Percentiles rank a stretch among this genome's conserved stretches.
phyloP scores from a whole-genome alignment of 805 yeast genomes.

The Candida maris region DNA sequence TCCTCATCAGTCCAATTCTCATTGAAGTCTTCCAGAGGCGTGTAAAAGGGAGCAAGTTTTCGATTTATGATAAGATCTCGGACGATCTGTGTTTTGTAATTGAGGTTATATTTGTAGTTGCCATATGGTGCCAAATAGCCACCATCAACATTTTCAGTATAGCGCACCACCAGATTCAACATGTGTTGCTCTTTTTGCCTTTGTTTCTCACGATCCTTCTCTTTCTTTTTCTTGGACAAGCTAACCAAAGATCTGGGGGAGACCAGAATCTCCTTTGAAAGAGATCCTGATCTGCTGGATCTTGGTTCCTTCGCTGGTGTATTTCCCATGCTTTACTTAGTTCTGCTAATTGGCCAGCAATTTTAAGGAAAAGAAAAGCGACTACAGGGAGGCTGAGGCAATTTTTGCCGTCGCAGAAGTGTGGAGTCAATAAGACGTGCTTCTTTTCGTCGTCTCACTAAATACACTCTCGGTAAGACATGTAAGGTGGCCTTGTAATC shows the following conservation, averaged over 20 bases:
- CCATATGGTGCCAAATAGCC: conserved; percentile 93
- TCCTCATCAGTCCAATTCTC: conserved; percentile 69
- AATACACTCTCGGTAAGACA: too few species aligned
- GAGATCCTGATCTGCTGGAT: conserved; percentile 15
- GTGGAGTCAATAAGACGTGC: too few species aligned
- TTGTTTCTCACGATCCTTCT: conserved; percentile 53
- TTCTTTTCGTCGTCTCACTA: too few species aligned
- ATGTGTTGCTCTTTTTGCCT: conserved; percentile 50
- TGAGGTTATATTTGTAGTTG: conserved; percentile 71
- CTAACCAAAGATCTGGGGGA: conserved; percentile 18
- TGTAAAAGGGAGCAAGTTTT: conserved; percentile 81
- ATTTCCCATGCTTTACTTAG: conserved; percentile 21
- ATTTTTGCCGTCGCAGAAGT: too few species aligned
- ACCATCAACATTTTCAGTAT: conserved; percentile 81
- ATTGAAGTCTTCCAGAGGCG: conserved; percentile 81
- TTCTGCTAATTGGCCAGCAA: not conserved
- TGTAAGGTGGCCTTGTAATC: too few species aligned
- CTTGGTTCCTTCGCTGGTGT: conserved; percentile 25
- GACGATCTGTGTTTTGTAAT: conserved; percentile 73
- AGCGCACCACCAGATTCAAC: conserved; percentile 53
- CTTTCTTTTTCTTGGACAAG: conserved; percentile 31
- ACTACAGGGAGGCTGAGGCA: too few species aligned
- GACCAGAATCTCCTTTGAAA: conserved; percentile 16
- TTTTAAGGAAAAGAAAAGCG: not conserved
- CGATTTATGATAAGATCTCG: conserved; percentile 65